A percentile compares a stretch with the other conserved stretches of the same genome.
Conservation (phyloP, 2,329 filamentous ascomycete species). For the Claviceps monticola region DNA sequence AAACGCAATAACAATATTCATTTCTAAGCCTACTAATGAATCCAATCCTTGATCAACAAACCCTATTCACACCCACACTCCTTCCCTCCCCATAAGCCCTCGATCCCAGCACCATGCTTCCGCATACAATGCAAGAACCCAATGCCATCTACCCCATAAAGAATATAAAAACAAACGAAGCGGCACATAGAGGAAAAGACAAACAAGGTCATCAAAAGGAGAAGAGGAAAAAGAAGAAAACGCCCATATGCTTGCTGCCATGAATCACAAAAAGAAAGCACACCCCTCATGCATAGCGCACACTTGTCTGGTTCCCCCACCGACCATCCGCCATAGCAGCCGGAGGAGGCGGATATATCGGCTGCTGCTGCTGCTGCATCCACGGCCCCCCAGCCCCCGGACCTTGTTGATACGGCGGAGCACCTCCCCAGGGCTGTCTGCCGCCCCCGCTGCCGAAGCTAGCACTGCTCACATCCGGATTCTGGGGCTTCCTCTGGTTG, state of each 20-base stretch:
- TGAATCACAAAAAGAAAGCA: background rate
- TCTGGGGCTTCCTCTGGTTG: background rate
- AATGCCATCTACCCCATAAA: no score
- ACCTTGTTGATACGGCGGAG: background rate
- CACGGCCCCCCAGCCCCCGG: background rate
- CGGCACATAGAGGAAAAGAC: background rate
- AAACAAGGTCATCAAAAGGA: background rate
- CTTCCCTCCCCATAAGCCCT: no score
- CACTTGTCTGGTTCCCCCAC: background rate
- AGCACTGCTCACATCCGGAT: background rate
- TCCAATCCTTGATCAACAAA: no score
- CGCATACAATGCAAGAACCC: no score
- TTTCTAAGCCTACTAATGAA: no score
- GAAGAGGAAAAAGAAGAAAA: background rate
- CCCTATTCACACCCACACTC: no score
- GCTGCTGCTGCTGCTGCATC: constrained; percentile 9
- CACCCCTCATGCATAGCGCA: constrained; percentile 1
- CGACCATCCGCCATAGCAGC: background rate
- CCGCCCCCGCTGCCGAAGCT: background rate
- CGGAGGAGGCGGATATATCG: background rate
- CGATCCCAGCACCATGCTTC: no score
- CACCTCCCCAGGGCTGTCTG: background rate
- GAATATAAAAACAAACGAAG: no score
- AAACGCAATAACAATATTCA: no score
- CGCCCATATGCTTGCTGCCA: background rate